A percentile compares a stretch with the other conserved stretches of the same genome.
Conservation (phyloP, 2,329 filamentous ascomycete genomes). For the Stachybotrys chlorohalonatus region DNA sequence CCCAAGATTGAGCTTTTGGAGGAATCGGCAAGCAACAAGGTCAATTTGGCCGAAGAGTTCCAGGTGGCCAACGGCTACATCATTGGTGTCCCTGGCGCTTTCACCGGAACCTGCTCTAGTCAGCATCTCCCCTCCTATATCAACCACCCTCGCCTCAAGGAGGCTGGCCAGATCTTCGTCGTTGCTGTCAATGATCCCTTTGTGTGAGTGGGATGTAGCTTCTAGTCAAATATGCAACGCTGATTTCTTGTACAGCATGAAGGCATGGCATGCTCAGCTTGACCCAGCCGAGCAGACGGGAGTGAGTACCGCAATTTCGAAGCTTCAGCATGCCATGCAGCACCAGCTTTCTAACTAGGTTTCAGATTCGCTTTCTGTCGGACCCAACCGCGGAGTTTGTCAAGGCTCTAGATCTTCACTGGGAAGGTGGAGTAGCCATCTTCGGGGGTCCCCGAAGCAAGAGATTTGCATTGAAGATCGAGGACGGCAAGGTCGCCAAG, state of each 20-base stretch:
- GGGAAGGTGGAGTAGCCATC: conserved; percentile 62
- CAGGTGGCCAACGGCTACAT: conserved; percentile 65
- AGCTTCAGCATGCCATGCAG: neutral
- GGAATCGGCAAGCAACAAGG: conserved; percentile 81
- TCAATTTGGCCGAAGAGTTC: conserved; percentile 76
- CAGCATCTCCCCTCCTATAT: conserved; percentile 81
- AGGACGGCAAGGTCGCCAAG: conserved; percentile 77
- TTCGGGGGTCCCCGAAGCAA: conserved; percentile 80
- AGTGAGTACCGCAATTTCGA: conserved; percentile 43
- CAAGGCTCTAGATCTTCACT: conserved; percentile 71
- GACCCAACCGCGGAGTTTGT: conserved; percentile 76
- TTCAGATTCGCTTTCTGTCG: conserved; percentile 80
- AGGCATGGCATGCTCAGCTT: conserved; percentile 73
- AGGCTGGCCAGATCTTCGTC: conserved; percentile 78
- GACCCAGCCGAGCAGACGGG: conserved; percentile 68
- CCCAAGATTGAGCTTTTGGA: conserved; percentile 73
- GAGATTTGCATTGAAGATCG: conserved; percentile 75
- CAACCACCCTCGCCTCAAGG: conserved; percentile 65
- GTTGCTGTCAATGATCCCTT: conserved; percentile 92
- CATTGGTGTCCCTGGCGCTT: conserved; percentile 76
- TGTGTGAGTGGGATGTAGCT: conserved; percentile 51
- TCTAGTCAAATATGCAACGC: neutral
- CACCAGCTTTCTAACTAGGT: conserved; percentile 1
- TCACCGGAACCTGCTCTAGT: conserved; percentile 49
- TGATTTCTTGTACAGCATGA: conserved; percentile 52